Evolutionary conservation across 495 filamentous ascomycete species (phyloP), one percentile per base, ranked within the genome.

Genomic region (Daldinia caldariorum): DNA sequence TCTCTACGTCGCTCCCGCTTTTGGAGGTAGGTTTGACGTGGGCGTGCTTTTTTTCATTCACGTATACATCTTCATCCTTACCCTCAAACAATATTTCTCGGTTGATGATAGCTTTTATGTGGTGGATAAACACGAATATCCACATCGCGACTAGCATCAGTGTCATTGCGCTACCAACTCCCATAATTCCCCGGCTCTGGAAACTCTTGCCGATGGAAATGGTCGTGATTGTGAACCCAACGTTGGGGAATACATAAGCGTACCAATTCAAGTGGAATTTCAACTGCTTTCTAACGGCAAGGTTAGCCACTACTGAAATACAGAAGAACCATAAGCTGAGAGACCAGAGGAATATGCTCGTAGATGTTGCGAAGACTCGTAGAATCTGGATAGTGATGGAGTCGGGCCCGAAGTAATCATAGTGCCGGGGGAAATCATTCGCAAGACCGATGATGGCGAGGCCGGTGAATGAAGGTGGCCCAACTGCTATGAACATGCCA

Each of bases 401-500:
- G 53, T 71, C 69, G 50, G 63, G 59, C 5, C 72, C 74, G 16
- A 76, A 72, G 53, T 56, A 57, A 43, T 72, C 57, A 29, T 76
- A 70, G 35, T 74, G 45, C 10, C 73, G 9, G 70, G 79, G 75
- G 12, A 80, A 71, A 45, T 81, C 84, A 22, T 82, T 78, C 0
- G 87, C 86, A 82, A 91, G 87, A 26, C 83, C 83, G 49, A 93
- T 84, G n/a, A 92, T 78, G 6, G 90, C 89, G 1, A 90, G 80
- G n/a, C 84, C 86, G 3, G 90, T 92, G 78, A 91, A 93, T 1
- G 86, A 83, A 0, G 90, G 83, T 9, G 89, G 89, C 0, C 87
- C 90, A 7, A 91, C 89, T 6, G 88, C 88, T 64, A 92, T 91
- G 76, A 91, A 91, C 87, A 92, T 90, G 2, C 85, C 88, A 0